These are phyloP conservation scores for Lasiodiplodia theobromae DNA, from an alignment of 2,329 filamentous ascomycete genomes.

Conservation along the genomic window DNA sequence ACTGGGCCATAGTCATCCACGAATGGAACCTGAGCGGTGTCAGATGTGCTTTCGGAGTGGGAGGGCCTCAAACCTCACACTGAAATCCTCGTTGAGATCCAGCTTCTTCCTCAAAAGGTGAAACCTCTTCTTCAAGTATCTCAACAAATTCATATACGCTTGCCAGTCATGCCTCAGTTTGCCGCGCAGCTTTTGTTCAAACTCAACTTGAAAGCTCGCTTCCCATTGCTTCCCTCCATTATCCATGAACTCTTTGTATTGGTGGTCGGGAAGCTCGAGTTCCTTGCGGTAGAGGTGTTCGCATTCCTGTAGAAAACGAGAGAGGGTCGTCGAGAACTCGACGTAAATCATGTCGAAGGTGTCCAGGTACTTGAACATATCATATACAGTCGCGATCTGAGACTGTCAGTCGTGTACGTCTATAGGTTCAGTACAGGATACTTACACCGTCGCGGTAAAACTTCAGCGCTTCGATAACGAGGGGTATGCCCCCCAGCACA, in stretches of 20 bases:
- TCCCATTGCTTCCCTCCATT: neutral
- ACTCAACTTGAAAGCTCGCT: neutral
- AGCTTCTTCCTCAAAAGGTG: neutral
- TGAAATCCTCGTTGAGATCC: neutral
- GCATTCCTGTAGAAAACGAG: neutral
- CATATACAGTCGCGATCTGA: neutral
- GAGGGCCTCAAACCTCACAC: neutral
- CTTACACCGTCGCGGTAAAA: conserved; percentile 29
- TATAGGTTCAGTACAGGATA: neutral
- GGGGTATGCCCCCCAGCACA: conserved; percentile 34
- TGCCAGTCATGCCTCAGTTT: neutral
- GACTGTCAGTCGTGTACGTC: neutral
- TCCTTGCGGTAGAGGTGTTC: neutral
- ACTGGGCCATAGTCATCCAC: neutral
- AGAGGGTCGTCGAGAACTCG: neutral
- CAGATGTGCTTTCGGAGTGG: too few relatives aligned
- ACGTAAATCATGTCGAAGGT: neutral
- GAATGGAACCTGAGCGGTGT: neutral
- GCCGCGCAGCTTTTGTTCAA: neutral
- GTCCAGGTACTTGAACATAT: neutral
- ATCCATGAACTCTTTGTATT: neutral
- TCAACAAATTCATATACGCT: neutral
- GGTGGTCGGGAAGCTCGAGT: neutral
- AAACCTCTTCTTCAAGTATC: neutral
- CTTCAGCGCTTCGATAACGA: conserved; percentile 31